Evolutionary conservation across 768 basidiomycete species (phyloP).

Genomic region (Suillus hirtellus): DNA sequence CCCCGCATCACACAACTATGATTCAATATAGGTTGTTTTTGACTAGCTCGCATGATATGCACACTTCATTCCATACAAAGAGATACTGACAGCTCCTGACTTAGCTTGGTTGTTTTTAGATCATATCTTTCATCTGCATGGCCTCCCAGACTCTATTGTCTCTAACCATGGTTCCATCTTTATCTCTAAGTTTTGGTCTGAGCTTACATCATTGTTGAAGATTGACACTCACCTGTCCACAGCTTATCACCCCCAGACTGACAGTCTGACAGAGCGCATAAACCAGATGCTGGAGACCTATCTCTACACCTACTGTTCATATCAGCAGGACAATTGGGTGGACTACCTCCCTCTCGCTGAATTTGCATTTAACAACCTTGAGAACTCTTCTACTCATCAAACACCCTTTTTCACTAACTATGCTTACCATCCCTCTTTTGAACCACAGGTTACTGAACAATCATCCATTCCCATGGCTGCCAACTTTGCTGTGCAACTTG

Average conservation of each 20-base stretch:
- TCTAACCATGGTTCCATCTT: conserved; percentile 29
- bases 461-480: conserved; percentile 33
- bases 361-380: conserved; percentile 42
- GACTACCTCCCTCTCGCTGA: conserved; percentile 41
- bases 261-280: conserved; percentile 38
- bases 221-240: conserved; percentile 31
- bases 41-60: conserved; percentile 2
- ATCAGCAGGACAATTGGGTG: conserved; percentile 46
- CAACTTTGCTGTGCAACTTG: conserved; percentile 30
- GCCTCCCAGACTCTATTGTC: conserved; percentile 23
- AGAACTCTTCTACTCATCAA: conserved; percentile 33
- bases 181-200: conserved; percentile 26
- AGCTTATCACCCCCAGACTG: conserved; percentile 46
- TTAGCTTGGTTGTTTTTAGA: conserved; percentile 14
- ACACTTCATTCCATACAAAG: conserved; percentile 16
- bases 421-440: conserved; percentile 35
- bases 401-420: conserved; percentile 37
- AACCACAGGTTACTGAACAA: conserved; percentile 27
- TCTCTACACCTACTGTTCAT: conserved; percentile 35
- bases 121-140: conserved; percentile 19
- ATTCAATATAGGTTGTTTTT: conserved; percentile 34
- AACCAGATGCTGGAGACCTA: conserved; percentile 42
- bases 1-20: conserved; percentile 20
- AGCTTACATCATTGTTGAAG: conserved; percentile 14
- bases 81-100: conserved; percentile 8